Evolutionary conservation across 2,329 filamentous ascomycete species (phyloP).

Genomic region (Fusarium dlaminii): DNA sequence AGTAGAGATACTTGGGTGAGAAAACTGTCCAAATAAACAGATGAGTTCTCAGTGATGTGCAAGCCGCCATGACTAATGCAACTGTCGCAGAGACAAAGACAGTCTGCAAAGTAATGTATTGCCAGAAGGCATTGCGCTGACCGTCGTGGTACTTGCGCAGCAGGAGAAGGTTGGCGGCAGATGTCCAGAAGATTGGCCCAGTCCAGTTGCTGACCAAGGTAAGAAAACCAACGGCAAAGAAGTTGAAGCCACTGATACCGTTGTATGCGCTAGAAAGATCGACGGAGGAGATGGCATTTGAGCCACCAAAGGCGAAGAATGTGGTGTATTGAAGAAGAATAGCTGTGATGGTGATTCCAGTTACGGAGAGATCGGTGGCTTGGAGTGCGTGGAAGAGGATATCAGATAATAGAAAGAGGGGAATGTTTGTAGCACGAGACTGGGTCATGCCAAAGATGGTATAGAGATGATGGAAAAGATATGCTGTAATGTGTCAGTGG

Average conservation of each 20-base stretch:
- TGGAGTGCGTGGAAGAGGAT: conserved; percentile 63
- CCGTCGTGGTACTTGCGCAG: conserved; percentile 50
- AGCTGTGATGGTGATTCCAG: conserved; percentile 73
- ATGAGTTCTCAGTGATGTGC: conserved; percentile 84
- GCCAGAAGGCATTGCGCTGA: conserved; percentile 48
- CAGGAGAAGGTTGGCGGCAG: conserved; percentile 69
- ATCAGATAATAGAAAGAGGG: conserved; percentile 81
- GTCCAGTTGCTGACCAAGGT: conserved; percentile 94
- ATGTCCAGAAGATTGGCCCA: conserved; percentile 87
- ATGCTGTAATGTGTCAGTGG: conserved; percentile 38
- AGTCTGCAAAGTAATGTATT: conserved; percentile 73
- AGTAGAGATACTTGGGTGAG: conserved; percentile 94
- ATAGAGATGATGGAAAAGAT: conserved; percentile 74
- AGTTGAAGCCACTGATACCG: conserved; percentile 82
- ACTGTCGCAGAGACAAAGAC: conserved; percentile 73
- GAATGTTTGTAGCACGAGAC: conserved; percentile 84
- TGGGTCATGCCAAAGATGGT: conserved; percentile 87
- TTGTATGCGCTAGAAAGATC: conserved; percentile 97
- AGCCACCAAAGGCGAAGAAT: conserved; percentile 91
- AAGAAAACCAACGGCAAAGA: conserved; percentile 81
- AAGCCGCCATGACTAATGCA: conserved; percentile 86
- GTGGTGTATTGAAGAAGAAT: conserved; percentile 82
- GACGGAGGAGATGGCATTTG: conserved; percentile 95
- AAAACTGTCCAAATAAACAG: conserved; percentile 99
- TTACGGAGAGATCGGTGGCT: conserved; percentile 57